A percentile compares a stretch with the other conserved stretches of the same genome.
phyloP scores from a whole-genome alignment of 441 rosid species.

The Bruguiera hainesii region DNA sequence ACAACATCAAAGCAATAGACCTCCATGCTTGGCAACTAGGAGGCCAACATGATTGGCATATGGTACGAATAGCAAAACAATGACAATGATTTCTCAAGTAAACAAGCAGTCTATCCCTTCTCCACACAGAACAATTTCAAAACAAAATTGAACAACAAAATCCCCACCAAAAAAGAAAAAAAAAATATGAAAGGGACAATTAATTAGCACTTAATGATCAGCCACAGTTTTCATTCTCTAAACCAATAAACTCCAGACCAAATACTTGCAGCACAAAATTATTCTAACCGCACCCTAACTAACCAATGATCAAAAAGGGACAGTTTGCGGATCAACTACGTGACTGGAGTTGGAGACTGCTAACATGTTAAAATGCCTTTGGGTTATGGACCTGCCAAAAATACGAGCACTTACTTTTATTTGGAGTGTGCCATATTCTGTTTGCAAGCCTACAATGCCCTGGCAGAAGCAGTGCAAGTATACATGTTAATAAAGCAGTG shows the following conservation, averaged over 20 bases:
- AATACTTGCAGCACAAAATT: neutral
- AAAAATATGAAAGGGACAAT: neutral
- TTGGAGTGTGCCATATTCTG: constrained; percentile 76
- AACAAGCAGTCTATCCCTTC: neutral
- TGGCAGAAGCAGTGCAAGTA: constrained; percentile 23
- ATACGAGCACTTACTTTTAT: constrained; percentile 56
- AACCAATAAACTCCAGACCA: neutral
- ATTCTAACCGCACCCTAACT: neutral
- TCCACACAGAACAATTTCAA: neutral
- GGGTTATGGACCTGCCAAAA: neutral
- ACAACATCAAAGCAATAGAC: neutral
- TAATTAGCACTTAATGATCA: too few relatives aligned
- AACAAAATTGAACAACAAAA: neutral
- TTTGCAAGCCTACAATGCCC: constrained; percentile 87
- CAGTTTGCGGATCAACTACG: neutral
- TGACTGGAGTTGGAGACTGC: neutral
- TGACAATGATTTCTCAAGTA: too few relatives aligned
- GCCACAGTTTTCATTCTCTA: neutral
- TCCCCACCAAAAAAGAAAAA: neutral
- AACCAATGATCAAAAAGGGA: neutral
- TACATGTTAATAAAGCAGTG: neutral
- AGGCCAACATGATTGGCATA: neutral
- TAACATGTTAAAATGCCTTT: neutral
- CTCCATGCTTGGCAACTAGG: neutral
- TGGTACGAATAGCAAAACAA: too few relatives aligned